These are phyloP conservation scores for Allantophomopsis cytisporea DNA, from an alignment of 2,329 filamentous ascomycete genomes.

Conservation along the genomic window DNA sequence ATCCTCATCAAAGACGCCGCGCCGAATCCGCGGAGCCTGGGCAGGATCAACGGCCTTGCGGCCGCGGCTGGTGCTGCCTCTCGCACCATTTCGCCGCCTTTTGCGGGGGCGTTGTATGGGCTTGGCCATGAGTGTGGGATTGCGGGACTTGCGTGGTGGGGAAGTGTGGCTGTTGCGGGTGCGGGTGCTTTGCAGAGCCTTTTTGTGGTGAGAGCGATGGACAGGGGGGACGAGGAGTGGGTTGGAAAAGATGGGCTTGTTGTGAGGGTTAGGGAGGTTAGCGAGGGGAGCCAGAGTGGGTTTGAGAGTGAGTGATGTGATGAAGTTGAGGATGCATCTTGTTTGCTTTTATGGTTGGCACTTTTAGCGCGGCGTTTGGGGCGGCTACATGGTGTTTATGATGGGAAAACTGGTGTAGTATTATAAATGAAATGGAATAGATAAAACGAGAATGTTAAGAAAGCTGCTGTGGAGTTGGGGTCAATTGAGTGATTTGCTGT, in stretches of 20 bases:
- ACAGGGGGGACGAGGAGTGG: not conserved
- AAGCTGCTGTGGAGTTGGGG: no score
- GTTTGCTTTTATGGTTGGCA: no score
- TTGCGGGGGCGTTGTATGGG: slow-evolving; percentile 50
- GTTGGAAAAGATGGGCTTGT: not conserved
- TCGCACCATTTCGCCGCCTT: slow-evolving; percentile 51
- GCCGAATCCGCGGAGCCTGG: slow-evolving; percentile 38
- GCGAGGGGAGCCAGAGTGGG: no score
- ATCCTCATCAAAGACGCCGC: slow-evolving; percentile 57
- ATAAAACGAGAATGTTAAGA: no score
- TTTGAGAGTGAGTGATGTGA: no score
- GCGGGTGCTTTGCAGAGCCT: slow-evolving; percentile 49
- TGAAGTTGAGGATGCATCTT: no score
- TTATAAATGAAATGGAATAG: no score
- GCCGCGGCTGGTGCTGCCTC: slow-evolving; percentile 53
- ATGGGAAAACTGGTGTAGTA: no score
- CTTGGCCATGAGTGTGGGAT: slow-evolving; percentile 43
- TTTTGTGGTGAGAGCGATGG: slow-evolving; percentile 9
- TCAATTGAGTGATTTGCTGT: no score
- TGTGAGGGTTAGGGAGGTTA: not conserved
- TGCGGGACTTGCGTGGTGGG: slow-evolving; percentile 50
- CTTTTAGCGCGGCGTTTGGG: no score
- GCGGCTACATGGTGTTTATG: no score
- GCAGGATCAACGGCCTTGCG: slow-evolving; percentile 52
- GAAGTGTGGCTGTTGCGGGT: slow-evolving; percentile 39